Evolutionary conservation across 768 basidiomycete species (phyloP).

Genomic region (Tremella mesenterica): DNA sequence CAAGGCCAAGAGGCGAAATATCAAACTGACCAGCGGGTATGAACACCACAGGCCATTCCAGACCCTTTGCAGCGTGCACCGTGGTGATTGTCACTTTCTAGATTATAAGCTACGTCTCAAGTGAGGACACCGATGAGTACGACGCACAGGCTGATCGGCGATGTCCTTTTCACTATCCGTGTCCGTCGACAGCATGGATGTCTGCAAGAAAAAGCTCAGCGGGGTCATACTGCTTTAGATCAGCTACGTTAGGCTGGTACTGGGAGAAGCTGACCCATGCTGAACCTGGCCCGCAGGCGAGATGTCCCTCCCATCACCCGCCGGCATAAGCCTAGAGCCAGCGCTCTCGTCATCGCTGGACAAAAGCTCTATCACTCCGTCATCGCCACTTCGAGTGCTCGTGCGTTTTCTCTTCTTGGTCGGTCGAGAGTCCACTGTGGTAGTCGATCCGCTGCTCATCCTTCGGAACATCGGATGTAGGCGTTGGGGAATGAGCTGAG

Average conservation of each 20-base stretch:
- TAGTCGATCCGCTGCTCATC: constrained; percentile 11
- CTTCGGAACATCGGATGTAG: constrained; percentile 33
- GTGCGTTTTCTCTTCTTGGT: constrained; percentile 8
- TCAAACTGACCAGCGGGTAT: constrained; percentile 38
- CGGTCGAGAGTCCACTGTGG: neutral
- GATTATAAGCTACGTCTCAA: neutral
- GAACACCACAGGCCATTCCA: constrained; percentile 88
- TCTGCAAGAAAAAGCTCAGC: constrained; percentile 63
- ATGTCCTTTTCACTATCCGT: constrained; percentile 55
- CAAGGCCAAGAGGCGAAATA: neutral
- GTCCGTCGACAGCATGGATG: constrained; percentile 74
- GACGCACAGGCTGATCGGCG: constrained; percentile 29
- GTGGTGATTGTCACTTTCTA: constrained; percentile 78
- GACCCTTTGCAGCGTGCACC: constrained; percentile 80
- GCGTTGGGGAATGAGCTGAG: too few relatives aligned
- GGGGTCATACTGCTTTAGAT: constrained; percentile 48
- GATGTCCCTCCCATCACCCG: too few relatives aligned
- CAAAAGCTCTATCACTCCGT: constrained; percentile 29
- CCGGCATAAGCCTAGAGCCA: too few relatives aligned
- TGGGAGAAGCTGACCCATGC: too few relatives aligned
- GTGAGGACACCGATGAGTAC: neutral
- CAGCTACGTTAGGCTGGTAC: neutral
- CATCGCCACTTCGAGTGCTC: constrained; percentile 1
- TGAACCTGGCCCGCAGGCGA: too few relatives aligned
- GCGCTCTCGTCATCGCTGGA: constrained; percentile 33